A percentile compares a stretch with the other conserved stretches of the same genome.
phyloP scores from a whole-genome alignment of 2,329 filamentous ascomycete genomes.

The Chaetomium sp. region DNA sequence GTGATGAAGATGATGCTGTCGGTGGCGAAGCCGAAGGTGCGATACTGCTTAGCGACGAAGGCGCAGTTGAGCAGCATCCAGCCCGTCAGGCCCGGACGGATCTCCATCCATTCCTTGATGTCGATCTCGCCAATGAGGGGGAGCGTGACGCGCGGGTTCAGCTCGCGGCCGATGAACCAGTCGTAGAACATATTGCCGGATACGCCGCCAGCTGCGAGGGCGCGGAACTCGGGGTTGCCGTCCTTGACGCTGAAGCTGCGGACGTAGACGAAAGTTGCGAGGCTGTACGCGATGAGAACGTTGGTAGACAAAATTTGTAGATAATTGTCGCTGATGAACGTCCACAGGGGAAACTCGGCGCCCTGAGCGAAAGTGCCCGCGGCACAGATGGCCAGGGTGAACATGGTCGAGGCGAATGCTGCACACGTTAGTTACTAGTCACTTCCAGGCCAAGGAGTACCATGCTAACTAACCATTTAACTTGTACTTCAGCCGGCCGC shows the following conservation, averaged over 20 bases:
- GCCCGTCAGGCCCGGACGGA: conserved; percentile 87
- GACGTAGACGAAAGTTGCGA: conserved; percentile 79
- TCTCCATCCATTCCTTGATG: conserved; percentile 86
- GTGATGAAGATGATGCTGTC: conserved; percentile 84
- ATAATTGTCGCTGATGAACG: conserved; percentile 90
- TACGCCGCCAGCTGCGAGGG: conserved; percentile 79
- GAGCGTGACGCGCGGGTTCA: conserved; percentile 82
- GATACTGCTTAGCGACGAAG: conserved; percentile 86
- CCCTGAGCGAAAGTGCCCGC: conserved; percentile 77
- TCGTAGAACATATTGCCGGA: conserved; percentile 88
- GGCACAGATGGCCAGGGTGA: conserved; percentile 70
- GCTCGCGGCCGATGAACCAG: conserved; percentile 94
- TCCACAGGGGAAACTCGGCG: conserved; percentile 84
- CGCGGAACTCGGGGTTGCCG: conserved; percentile 70
- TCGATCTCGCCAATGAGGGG: conserved; percentile 84
- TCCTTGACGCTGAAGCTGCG: conserved; percentile 79
- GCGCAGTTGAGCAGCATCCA: conserved; percentile 86
- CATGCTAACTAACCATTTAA: conserved; percentile 69
- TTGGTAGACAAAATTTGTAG: conserved; percentile 82
- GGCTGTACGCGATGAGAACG: conserved; percentile 70
- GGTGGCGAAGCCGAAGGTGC: conserved; percentile 77
- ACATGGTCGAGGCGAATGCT: conserved; percentile 76
- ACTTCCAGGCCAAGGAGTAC: neutral
- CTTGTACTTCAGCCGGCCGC: conserved; percentile 78
- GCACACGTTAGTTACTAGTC: conserved; percentile 16